These are phyloP conservation scores for Posidonia australis DNA, from an alignment of 106 monocot species.

Conservation along the genomic window DNA sequence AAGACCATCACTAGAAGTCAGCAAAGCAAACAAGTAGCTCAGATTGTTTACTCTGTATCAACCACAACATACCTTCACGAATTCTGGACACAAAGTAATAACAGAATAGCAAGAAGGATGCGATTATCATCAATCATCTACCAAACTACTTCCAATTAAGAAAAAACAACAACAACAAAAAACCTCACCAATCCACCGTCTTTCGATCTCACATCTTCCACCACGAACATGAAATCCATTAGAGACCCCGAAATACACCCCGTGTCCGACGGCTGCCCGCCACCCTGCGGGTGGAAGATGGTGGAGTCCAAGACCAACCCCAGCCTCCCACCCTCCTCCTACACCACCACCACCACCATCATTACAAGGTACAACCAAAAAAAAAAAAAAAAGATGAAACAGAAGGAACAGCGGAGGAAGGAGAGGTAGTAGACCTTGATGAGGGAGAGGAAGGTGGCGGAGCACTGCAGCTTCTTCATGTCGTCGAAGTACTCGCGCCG, in stretches of 20 bases:
- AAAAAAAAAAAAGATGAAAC: background rate
- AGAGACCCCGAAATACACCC: constrained; percentile 24
- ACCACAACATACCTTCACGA: no score
- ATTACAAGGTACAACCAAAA: background rate
- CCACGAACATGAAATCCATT: constrained; percentile 41
- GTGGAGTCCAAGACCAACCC: constrained; percentile 63
- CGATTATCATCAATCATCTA: no score
- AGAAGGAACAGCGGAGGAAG: constrained; percentile 1
- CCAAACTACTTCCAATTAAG: no score
- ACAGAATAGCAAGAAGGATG: no score
- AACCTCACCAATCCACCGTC: constrained; percentile 47
- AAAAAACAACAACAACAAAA: background rate
- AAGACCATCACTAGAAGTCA: no score
- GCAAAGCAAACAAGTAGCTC: no score
- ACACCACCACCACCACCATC: background rate
- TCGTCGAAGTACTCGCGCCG: constrained; percentile 56
- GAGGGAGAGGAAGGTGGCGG: constrained; percentile 32
- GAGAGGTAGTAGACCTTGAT: constrained; percentile 24
- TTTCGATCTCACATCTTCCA: constrained; percentile 58
- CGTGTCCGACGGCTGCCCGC: constrained; percentile 70
- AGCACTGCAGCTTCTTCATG: constrained; percentile 36
- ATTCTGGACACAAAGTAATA: no score
- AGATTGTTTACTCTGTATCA: no score
- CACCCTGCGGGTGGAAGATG: constrained; percentile 76
- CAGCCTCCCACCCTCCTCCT: constrained; percentile 38